Percentiles rank a stretch among this genome's conserved stretches.
phyloP scores from a whole-genome alignment of 345 rosid genomes.

The Moricandia arvensis region DNA sequence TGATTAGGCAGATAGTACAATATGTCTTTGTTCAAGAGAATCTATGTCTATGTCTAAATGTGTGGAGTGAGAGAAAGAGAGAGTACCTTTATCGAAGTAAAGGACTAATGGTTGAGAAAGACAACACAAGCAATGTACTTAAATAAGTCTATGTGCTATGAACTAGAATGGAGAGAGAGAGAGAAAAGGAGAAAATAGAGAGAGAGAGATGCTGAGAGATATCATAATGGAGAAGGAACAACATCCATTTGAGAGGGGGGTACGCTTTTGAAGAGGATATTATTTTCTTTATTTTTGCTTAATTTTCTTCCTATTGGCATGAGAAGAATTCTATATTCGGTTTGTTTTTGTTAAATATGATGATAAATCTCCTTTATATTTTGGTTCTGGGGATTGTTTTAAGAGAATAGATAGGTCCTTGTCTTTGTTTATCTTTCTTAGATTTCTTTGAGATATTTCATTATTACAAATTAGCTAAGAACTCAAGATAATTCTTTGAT shows the following conservation, averaged over 20 bases:
- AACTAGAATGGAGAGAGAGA: constrained; percentile 33
- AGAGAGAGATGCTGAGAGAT: constrained; percentile 22
- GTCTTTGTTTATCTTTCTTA: constrained; percentile 12
- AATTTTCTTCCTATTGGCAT: neutral
- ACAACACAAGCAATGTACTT: constrained; percentile 50
- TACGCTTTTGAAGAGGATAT: constrained; percentile 10
- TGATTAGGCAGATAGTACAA: constrained; percentile 30
- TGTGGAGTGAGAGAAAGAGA: constrained; percentile 35
- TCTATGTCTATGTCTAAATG: constrained; percentile 32
- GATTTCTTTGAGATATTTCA: constrained; percentile 15
- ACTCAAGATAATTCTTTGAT: neutral
- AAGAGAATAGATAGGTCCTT: neutral
- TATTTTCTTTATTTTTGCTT: neutral
- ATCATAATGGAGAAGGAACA: constrained; percentile 28
- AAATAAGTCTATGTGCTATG: constrained; percentile 42
- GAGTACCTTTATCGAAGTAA: constrained; percentile 39
- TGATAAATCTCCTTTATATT: neutral
- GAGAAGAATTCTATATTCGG: neutral
- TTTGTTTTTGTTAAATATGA: neutral
- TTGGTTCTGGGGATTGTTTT: neutral
- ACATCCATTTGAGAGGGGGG: constrained; percentile 10
- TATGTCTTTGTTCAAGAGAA: constrained; percentile 39
- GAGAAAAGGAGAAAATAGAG: too few relatives aligned
- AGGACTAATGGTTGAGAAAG: constrained; percentile 54
- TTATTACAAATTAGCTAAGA: constrained; percentile 9